phyloP scores from a whole-genome alignment of 2,329 filamentous ascomycete genomes.

The Balansia obtecta region DNA sequence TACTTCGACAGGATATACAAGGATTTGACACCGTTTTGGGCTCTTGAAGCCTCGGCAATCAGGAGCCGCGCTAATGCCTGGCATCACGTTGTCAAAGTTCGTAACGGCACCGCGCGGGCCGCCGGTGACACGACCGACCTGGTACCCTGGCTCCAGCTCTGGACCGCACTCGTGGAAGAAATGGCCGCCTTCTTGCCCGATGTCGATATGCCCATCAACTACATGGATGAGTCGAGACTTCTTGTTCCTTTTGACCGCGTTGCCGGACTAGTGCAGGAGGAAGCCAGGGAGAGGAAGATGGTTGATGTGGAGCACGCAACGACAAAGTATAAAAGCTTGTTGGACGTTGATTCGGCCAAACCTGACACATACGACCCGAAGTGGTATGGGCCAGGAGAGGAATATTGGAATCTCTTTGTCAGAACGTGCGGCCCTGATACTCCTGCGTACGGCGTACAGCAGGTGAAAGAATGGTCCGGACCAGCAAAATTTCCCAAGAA shows the following conservation, averaged over 20 bases:
- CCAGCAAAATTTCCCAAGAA: conserved; percentile 22
- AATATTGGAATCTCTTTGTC: conserved; percentile 48
- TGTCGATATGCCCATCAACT: conserved; percentile 55
- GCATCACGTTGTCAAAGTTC: conserved; percentile 34
- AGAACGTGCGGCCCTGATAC: conserved; percentile 43
- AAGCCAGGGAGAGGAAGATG: conserved; percentile 31
- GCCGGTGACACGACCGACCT: conserved; percentile 26
- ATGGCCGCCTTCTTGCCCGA: conserved; percentile 45
- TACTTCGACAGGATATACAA: conserved; percentile 55
- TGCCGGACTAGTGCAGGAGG: conserved; percentile 34
- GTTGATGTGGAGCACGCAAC: conserved; percentile 29
- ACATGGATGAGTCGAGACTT: conserved; percentile 51
- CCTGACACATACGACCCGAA: conserved; percentile 29
- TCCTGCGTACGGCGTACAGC: conserved; percentile 17
- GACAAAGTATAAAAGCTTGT: conserved; percentile 29
- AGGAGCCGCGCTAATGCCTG: conserved; percentile 28
- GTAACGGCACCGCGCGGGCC: conserved; percentile 27
- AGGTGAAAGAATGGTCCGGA: conserved; percentile 22
- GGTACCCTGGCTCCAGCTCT: conserved; percentile 34
- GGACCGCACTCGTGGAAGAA: conserved; percentile 36
- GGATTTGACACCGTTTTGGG: conserved; percentile 50
- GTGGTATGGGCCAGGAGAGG: conserved; percentile 32
- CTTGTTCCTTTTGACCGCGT: conserved; percentile 47
- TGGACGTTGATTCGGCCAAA: conserved; percentile 21
- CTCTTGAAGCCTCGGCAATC: conserved; percentile 30